phyloP scores from a whole-genome alignment of 2,329 filamentous ascomycete genomes.

The Volutella citrinella region DNA sequence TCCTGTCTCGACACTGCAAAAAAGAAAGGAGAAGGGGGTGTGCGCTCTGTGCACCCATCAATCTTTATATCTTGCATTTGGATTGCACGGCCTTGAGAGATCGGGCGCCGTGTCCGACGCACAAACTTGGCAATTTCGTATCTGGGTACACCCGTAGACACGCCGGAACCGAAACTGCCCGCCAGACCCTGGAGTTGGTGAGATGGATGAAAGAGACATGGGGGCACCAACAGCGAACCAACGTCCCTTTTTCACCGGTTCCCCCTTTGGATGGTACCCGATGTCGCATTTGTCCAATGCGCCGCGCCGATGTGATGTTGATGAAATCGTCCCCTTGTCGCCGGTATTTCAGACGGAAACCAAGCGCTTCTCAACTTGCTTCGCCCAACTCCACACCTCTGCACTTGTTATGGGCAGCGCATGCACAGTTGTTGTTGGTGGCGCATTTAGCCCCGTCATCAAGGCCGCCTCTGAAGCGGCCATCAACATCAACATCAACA shows the following conservation, averaged over 20 bases:
- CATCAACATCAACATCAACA: constrained; percentile 9
- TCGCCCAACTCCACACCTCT: constrained; percentile 21
- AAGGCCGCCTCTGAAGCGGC: background rate
- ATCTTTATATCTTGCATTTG: constrained; percentile 24
- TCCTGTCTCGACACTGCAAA: constrained; percentile 1
- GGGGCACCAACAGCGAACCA: too few relatives aligned
- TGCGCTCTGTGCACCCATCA: constrained; percentile 19
- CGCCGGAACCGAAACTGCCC: too few relatives aligned
- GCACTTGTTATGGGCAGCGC: constrained; percentile 17
- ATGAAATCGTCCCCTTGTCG: constrained; percentile 7
- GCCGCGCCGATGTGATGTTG: too few relatives aligned
- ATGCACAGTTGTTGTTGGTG: too few relatives aligned
- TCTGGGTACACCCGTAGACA: too few relatives aligned
- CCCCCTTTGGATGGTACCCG: too few relatives aligned
- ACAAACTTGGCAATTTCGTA: constrained; percentile 9
- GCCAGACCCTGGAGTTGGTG: too few relatives aligned
- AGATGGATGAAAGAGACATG: too few relatives aligned
- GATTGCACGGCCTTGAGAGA: constrained; percentile 22
- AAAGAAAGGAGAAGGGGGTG: constrained; percentile 8
- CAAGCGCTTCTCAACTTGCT: constrained; percentile 21
- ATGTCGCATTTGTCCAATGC: too few relatives aligned
- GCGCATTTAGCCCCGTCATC: too few relatives aligned
- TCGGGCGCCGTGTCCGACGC: constrained; percentile 20
- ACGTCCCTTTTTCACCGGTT: too few relatives aligned
- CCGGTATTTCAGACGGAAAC: constrained; percentile 5